Base-by-base conservation (phyloP, 225 moss, liverwort and hornwort genomes). In the Thuidium tamariscinum region DNA sequence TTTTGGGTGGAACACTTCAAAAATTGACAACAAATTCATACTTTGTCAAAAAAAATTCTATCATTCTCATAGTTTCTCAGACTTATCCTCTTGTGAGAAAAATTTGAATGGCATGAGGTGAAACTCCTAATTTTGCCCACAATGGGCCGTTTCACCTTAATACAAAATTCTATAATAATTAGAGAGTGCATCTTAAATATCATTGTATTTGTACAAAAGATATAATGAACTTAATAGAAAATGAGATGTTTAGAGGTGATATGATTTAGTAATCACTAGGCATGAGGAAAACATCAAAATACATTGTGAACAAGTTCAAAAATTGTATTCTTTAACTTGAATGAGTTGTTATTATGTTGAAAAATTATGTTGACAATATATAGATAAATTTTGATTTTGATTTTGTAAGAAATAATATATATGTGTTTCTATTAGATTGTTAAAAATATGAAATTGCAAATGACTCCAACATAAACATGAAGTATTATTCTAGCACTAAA, bases 361-460 rank as follows among this genome's bases (percentile, higher is more conserved):
- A 36, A 67, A 67, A 67, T 39, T 22, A 67, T 37, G 1, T 66
- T 66, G 37, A 36, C 1, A 21, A 37, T 19, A 37, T 22, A 36
- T 21, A 3, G 3, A 19, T n/a, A 21, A n/a, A n/a, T n/a, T n/a
- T n/a, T n/a, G n/a, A n/a, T 4, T 66, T 66, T 18, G 4, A 4
- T 5, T 66, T 0, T 5, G 4, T 5, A 36, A 2, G 22, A 37
- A 37, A 22, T 12, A 37, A 0, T 37, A 7, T 22, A 0, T 37
- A 67, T 4, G 4, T 13, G 1, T 2, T 39, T 2, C 2, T 68
- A 8, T 13, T 13, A 39, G 13, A 64, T 34, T 64, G 3, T 7
- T 10, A 19, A n/a, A n/a, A 5, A 64, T 4, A 64, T 18, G 2
- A 64, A 64, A 64, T 18, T 5, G 5, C 3, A 5, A 18, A 34